phyloP scores from a whole-genome alignment of 192 early-diverging fungal genomes.

The Backusella liffmaniae region DNA sequence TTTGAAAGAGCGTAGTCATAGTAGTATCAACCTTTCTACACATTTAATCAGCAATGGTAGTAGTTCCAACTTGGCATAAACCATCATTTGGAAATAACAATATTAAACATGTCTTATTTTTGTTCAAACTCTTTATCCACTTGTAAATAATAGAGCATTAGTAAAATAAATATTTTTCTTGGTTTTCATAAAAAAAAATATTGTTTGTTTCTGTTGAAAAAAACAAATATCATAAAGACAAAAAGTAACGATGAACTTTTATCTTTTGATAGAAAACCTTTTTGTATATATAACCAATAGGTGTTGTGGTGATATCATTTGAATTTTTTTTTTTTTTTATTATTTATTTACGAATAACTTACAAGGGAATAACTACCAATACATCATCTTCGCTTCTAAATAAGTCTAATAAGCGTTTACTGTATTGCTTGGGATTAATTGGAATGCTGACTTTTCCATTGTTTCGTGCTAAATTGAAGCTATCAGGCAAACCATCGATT shows the following conservation, averaged over 20 bases:
- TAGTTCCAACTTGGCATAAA: not conserved
- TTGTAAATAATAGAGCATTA: constrained; percentile 11
- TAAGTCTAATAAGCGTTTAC: constrained; percentile 46
- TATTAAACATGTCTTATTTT: not conserved
- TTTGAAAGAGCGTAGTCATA: not conserved
- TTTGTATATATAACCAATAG: not conserved
- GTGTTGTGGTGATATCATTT: not conserved
- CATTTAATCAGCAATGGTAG: not conserved
- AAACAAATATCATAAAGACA: constrained; percentile 3
- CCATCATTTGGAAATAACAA: not conserved
- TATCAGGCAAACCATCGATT: constrained; percentile 53
- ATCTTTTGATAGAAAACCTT: not conserved
- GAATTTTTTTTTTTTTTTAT: not conserved
- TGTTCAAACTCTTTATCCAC: constrained; percentile 11
- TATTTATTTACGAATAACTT: constrained; percentile 3
- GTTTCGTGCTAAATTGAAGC: constrained; percentile 47
- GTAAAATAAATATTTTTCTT: constrained; percentile 5
- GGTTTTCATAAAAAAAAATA: not conserved
- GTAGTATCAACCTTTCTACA: not conserved
- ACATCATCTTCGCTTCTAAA: constrained; percentile 58
- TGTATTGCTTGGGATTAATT: constrained; percentile 57
- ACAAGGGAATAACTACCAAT: constrained; percentile 34
- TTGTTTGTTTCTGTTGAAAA: not conserved
- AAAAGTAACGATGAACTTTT: constrained; percentile 10
- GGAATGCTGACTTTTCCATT: constrained; percentile 61